These are phyloP conservation scores for Straminergon stramineum DNA, from an alignment of 225 moss, liverwort and hornwort genomes.

Conservation along the genomic window DNA sequence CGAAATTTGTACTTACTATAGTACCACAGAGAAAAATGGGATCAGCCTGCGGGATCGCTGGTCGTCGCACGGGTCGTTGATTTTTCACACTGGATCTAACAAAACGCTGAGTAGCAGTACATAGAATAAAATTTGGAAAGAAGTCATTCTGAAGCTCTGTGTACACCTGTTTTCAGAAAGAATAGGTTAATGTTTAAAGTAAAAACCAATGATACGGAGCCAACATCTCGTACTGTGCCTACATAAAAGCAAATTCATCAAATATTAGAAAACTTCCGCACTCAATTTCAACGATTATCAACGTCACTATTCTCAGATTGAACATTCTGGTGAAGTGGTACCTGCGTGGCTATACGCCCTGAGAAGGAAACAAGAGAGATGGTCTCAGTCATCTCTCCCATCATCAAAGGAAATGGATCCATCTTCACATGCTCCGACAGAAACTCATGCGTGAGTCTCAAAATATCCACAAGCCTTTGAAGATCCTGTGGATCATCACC, in stretches of 20 bases:
- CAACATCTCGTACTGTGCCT: background rate
- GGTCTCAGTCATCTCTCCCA: slow-evolving; percentile 91
- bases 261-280: background rate
- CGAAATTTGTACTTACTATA: slow-evolving; percentile 34
- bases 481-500: slow-evolving; percentile 28
- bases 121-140: slow-evolving; percentile 84
- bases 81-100: slow-evolving; percentile 57
- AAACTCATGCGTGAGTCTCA: slow-evolving; percentile 79
- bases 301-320: background rate
- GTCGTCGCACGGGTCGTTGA: slow-evolving; percentile 75
- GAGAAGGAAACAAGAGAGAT: slow-evolving; percentile 93
- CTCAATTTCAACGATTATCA: background rate
- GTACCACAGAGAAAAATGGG: slow-evolving; percentile 92
- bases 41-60: slow-evolving; percentile 69
- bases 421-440: slow-evolving; percentile 71
- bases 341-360: slow-evolving; percentile 90
- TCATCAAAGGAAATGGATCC: slow-evolving; percentile 80
- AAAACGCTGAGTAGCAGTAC: slow-evolving; percentile 89
- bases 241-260: background rate
- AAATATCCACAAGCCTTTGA: slow-evolving; percentile 48
- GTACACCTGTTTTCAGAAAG: slow-evolving; percentile 47
- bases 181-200: background rate
- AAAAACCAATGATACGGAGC: background rate
- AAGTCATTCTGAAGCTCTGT: slow-evolving; percentile 93
- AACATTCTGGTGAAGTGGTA: background rate